These are phyloP conservation scores for Fusarium secorum DNA, from an alignment of 2,329 filamentous ascomycete genomes.

Conservation along the genomic window DNA sequence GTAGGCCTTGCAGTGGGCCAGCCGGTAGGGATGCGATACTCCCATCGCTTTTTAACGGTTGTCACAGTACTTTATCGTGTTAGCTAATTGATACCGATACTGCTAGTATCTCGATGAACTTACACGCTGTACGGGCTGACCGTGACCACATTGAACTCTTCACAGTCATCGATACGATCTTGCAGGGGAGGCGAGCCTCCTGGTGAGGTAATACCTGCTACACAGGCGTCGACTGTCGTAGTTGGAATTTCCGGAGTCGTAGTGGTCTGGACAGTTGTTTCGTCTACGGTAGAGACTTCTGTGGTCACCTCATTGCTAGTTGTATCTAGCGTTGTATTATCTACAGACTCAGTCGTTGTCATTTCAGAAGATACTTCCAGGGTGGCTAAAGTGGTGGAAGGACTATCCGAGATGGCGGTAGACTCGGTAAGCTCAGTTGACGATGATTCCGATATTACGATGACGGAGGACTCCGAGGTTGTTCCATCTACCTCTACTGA, in stretches of 20 bases:
- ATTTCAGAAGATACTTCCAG: rapidly evolving
- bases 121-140: neutral
- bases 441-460: rapidly evolving
- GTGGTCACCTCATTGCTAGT: neutral
- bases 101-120: too few species aligned
- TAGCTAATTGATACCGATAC: rapidly evolving
- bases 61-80: rapidly evolving
- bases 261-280: neutral
- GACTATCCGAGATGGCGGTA: rapidly evolving
- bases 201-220: rapidly evolving
- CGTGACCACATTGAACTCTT: neutral
- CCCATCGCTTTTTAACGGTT: neutral
- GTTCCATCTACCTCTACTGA: rapidly evolving
- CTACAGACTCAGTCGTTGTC: rapidly evolving
- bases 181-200: neutral
- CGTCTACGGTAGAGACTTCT: rapidly evolving
- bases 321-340: neutral
- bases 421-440: neutral
- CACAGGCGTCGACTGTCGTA: neutral
- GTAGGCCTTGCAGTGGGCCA: neutral
- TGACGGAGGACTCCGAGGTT: rapidly evolving
- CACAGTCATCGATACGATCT: neutral
- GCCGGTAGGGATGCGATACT: neutral
- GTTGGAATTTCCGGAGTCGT: neutral
- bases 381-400: rapidly evolving